These are phyloP conservation scores for Cladosporium sp. DNA, from an alignment of 2,329 filamentous ascomycete species.

Conservation along the genomic window DNA sequence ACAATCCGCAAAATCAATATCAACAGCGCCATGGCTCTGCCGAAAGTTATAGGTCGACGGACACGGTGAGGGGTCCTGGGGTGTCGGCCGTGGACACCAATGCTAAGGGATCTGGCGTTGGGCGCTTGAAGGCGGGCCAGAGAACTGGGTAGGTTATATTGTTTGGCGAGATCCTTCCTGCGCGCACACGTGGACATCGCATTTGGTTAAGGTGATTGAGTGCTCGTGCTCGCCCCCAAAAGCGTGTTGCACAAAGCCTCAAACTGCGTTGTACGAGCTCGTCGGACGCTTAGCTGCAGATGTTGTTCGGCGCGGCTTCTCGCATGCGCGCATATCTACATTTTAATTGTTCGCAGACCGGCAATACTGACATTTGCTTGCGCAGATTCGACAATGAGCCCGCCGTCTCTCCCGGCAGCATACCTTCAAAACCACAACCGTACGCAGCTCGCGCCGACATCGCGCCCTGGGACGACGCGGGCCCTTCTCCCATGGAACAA, in stretches of 20 bases:
- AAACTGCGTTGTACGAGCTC: neutral
- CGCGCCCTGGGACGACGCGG: slow-evolving; percentile 48
- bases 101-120: slow-evolving; percentile 17
- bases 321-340: slow-evolving; percentile 26
- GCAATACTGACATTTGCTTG: slow-evolving; percentile 25
- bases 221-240: no score
- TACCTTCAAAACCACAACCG: slow-evolving; percentile 34
- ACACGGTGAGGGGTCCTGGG: slow-evolving; percentile 56
- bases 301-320: slow-evolving; percentile 3
- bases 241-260: neutral
- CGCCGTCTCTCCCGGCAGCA: slow-evolving; percentile 38
- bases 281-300: slow-evolving; percentile 8
- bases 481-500: slow-evolving; percentile 18
- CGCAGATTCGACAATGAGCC: slow-evolving; percentile 42
- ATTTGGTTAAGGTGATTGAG: neutral
- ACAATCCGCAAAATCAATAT: slow-evolving; percentile 15
- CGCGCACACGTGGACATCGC: neutral
- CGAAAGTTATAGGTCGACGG: slow-evolving; percentile 61
- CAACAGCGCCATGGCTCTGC: slow-evolving; percentile 60
- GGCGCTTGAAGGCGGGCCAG: slow-evolving; percentile 41
- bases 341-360: slow-evolving; percentile 8
- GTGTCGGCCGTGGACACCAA: slow-evolving; percentile 16
- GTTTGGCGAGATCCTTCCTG: neutral
- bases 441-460: slow-evolving; percentile 42
- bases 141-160: slow-evolving; percentile 38